Percentiles rank a stretch among this genome's conserved stretches.
Conservation (phyloP, 345 rosid species). For the Carallia pectinifolia region DNA sequence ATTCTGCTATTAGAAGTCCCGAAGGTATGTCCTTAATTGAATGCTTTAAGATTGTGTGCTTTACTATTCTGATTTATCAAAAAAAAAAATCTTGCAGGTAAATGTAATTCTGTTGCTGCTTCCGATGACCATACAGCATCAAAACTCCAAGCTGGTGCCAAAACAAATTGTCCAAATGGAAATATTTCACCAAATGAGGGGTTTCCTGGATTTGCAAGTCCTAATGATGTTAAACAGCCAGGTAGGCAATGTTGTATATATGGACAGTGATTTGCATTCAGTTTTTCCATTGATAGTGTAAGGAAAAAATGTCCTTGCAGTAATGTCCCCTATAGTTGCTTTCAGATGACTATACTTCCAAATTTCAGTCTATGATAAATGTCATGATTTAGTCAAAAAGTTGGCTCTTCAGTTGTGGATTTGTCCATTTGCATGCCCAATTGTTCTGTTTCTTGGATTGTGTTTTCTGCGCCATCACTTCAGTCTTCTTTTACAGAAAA, state of each 20-base stretch:
- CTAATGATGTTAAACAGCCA: slow-evolving; percentile 51
- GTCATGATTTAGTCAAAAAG: not conserved
- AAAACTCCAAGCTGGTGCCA: slow-evolving; percentile 29
- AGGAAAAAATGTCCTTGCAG: not conserved
- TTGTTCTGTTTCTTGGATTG: too few species aligned
- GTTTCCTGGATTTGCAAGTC: slow-evolving; percentile 70
- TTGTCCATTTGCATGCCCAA: not conserved
- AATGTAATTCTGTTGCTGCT: slow-evolving; percentile 35
- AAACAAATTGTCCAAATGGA: slow-evolving; percentile 32
- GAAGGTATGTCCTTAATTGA: slow-evolving; percentile 20
- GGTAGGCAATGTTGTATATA: slow-evolving; percentile 35
- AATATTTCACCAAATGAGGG: slow-evolving; percentile 54
- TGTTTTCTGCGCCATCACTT: too few species aligned
- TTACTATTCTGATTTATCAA: slow-evolving; percentile 4
- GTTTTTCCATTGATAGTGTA: slow-evolving; percentile 10
- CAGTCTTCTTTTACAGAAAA: too few species aligned
- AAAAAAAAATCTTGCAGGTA: slow-evolving; percentile 39
- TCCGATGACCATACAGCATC: slow-evolving; percentile 35
- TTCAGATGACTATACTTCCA: not conserved
- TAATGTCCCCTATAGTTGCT: slow-evolving; percentile 1
- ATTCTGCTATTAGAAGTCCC: slow-evolving; percentile 34
- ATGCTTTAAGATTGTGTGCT: slow-evolving; percentile 5
- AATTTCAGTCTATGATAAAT: not conserved
- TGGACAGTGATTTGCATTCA: not conserved
- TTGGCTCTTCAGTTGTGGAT: not conserved